These are phyloP conservation scores for Aspergillus arachidicola DNA, from an alignment of 2,329 filamentous ascomycete genomes.

Conservation along the genomic window DNA sequence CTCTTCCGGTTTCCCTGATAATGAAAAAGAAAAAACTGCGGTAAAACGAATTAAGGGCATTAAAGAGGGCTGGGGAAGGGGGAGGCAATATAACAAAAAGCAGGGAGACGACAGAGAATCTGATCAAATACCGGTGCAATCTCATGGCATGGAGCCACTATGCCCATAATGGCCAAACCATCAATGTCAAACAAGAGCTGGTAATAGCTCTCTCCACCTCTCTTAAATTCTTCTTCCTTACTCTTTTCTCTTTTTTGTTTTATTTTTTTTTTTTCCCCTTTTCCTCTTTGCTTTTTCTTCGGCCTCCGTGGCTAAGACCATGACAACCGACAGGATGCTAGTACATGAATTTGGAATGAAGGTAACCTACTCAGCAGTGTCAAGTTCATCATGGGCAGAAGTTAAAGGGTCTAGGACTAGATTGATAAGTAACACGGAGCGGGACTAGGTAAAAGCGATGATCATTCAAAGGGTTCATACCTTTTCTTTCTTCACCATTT, in stretches of 20 bases:
- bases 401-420: constrained; percentile 71
- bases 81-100: constrained; percentile 1
- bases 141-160: not conserved
- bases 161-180: not conserved
- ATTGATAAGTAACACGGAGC: constrained; percentile 20
- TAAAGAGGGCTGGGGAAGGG: constrained; percentile 6
- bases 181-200: not conserved
- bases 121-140: constrained; percentile 8
- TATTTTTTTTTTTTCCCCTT: not conserved
- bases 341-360: constrained; percentile 19
- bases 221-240: not conserved
- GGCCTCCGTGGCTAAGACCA: not conserved
- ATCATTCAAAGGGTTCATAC: constrained; percentile 50
- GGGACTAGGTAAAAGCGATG: not conserved
- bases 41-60: constrained; percentile 14
- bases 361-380: constrained; percentile 76
- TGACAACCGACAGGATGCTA: not conserved
- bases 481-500: constrained; percentile 89
- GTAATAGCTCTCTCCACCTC: not conserved
- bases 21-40: constrained; percentile 9
- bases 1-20: constrained; percentile 11
- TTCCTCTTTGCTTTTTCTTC: not conserved
- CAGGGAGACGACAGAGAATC: not conserved
- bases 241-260: not conserved
- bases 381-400: constrained; percentile 88